phyloP scores from a whole-genome alignment of 129 eudicot genomes.

The Gnaphalium uliginosum region DNA sequence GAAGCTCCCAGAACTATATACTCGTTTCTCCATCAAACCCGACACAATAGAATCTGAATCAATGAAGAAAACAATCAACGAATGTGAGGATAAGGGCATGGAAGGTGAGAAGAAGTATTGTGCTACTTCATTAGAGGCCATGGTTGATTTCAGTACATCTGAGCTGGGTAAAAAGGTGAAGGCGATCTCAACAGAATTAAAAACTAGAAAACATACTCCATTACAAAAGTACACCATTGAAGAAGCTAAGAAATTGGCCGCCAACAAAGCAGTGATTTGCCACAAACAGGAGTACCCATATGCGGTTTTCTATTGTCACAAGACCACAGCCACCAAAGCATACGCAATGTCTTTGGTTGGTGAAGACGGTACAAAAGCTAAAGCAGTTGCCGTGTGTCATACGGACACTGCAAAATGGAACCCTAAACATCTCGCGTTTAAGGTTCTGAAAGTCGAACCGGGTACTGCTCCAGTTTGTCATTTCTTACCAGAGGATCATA shows the following conservation, averaged over 20 bases:
- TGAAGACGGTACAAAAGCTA: slow-evolving; percentile 49
- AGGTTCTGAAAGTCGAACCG: slow-evolving; percentile 63
- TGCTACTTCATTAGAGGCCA: slow-evolving; percentile 67
- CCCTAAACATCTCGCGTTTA: slow-evolving; percentile 72
- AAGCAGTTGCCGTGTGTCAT: slow-evolving; percentile 73
- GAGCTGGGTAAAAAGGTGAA: slow-evolving; percentile 51
- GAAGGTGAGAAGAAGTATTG: slow-evolving; percentile 60
- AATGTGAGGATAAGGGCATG: slow-evolving; percentile 50
- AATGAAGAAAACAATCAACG: slow-evolving; percentile 44
- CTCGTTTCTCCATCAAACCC: slow-evolving; percentile 34
- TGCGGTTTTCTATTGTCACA: slow-evolving; percentile 76
- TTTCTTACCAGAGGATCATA: slow-evolving; percentile 71
- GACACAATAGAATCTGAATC: slow-evolving; percentile 43
- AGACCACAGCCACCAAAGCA: slow-evolving; percentile 36
- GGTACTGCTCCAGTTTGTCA: slow-evolving; percentile 74
- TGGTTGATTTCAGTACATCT: slow-evolving; percentile 57
- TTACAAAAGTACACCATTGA: slow-evolving; percentile 36
- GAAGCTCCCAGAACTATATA: slow-evolving; percentile 39
- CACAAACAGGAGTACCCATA: slow-evolving; percentile 70
- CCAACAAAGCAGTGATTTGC: slow-evolving; percentile 47
- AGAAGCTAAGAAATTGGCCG: slow-evolving; percentile 37
- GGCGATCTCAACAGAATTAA: slow-evolving; percentile 54
- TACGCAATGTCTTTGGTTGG: slow-evolving; percentile 49
- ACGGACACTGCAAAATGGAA: slow-evolving; percentile 67
- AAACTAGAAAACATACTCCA: slow-evolving; percentile 21